Evolutionary conservation across 352 stramenopile genomes (phyloP).

Genomic region (Phytopythium sindhum): DNA sequence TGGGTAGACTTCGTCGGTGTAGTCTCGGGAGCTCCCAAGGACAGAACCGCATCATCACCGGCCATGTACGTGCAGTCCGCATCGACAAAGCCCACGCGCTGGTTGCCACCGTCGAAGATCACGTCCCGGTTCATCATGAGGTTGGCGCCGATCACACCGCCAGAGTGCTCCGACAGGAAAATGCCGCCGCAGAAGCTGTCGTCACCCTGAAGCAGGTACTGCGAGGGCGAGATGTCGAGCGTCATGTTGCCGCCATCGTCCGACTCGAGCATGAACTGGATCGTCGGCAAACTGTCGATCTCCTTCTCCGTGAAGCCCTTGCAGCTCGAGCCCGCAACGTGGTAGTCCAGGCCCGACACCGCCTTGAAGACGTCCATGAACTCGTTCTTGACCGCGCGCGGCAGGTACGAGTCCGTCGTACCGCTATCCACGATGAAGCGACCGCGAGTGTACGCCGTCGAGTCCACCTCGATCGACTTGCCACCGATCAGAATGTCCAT

Average conservation of each 20-base stretch:
- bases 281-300: slow-evolving; percentile 46
- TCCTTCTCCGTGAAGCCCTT: slow-evolving; percentile 53
- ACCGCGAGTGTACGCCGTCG: slow-evolving; percentile 34
- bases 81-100: slow-evolving; percentile 78
- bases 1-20: slow-evolving; percentile 8
- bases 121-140: slow-evolving; percentile 83
- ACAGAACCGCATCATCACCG: slow-evolving; percentile 7
- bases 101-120: slow-evolving; percentile 70
- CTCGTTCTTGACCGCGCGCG: slow-evolving; percentile 38
- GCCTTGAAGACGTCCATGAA: slow-evolving; percentile 62
- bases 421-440: slow-evolving; percentile 85
- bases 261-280: slow-evolving; percentile 70
- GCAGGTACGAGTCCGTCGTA: slow-evolving; percentile 82
- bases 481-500: slow-evolving; percentile 63
- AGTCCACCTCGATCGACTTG: slow-evolving; percentile 48
- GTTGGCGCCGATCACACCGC: slow-evolving; percentile 79
- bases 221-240: slow-evolving; percentile 50
- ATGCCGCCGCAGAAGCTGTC: slow-evolving; percentile 59
- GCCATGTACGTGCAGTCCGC: slow-evolving; percentile 46
- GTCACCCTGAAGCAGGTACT: slow-evolving; percentile 59
- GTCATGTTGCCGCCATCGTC: slow-evolving; percentile 53
- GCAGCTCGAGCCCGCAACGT: slow-evolving; percentile 34
- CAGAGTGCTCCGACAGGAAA: slow-evolving; percentile 62
- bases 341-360: slow-evolving; percentile 44
- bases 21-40: slow-evolving; percentile 1